Evolutionary conservation across 371 early-diverging fungal species (phyloP), one percentile per base, ranked within the genome.

Genomic region (Rhizomucor pusillus): DNA sequence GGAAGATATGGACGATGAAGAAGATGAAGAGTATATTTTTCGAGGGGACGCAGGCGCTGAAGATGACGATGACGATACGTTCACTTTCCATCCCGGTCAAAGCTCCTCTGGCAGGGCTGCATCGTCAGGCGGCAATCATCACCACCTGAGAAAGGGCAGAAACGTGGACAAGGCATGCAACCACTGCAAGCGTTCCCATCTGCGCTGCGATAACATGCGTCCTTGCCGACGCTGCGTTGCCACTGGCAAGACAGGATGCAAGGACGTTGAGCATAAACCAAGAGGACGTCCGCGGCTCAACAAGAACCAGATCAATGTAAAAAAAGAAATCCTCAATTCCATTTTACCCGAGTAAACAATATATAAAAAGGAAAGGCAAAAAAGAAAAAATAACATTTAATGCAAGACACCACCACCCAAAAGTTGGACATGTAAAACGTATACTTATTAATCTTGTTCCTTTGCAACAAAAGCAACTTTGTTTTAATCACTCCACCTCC

Each of bases 91-190:
- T 45, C 45, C 25, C 13, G 45, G 19, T 18, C 45, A 12, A 20
- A 20, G 13, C 20, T 25, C 29, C 29, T 29, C 29, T 29, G 29
- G 29, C 29, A 29, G 29, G 29, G 7, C 29, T 22, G 39, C 55
- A 41, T 34, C 34, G 19, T 43, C 49, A 19, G 19, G 43, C 11
- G 41, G 19, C 35, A 56, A 16, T 48, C n/a, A n/a, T n/a, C 29
- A 29, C 29, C 43, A 36, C 25, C 22, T 52, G 25, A 22, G 56
- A 14, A 76, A 76, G 40, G 70, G 71, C 5, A 43, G 68, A 10
- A 76, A 72, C 48, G 77, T 76, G 16, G 77, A 76, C 35, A 72
- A 68, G 43, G 77, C 77, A 1, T 76, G 77, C 39, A 72, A 76
- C 36, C 73, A 76, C 43, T 76, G 77, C 57, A 76, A 76, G 43